These are phyloP conservation scores for Microdochium bolleyi DNA, from an alignment of 2,329 filamentous ascomycete species.

Conservation along the genomic window DNA sequence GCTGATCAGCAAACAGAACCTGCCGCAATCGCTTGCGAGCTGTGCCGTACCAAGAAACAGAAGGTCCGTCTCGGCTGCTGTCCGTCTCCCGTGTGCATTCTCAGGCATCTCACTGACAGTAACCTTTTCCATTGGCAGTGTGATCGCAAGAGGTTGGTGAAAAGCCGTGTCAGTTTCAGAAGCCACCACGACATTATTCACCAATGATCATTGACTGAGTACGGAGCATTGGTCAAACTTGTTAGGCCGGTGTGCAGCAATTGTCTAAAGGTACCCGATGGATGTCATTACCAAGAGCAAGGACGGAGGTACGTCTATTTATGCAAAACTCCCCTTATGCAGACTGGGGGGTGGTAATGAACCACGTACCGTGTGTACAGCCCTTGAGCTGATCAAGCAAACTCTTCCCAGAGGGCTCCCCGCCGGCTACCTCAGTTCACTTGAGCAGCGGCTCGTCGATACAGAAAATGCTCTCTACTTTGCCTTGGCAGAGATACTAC, in stretches of 20 bases:
- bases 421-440: neutral
- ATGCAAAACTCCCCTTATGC: neutral
- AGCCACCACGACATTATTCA: neutral
- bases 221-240: neutral
- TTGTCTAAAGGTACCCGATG: neutral
- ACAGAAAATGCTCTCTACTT: neutral
- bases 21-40: conserved; percentile 2
- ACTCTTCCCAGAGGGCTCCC: neutral
- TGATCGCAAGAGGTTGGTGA: conserved; percentile 2
- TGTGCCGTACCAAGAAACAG: conserved; percentile 2
- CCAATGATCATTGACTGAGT: neutral
- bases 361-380: neutral
- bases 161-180: neutral
- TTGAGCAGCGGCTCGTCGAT: neutral
- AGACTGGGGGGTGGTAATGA: neutral
- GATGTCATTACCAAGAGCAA: neutral
- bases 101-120: neutral
- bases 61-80: neutral
- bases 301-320: neutral
- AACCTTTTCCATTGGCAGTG: conserved; percentile 1
- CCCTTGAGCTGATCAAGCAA: neutral
- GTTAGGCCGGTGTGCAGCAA: neutral
- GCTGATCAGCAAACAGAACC: conserved; percentile 1
- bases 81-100: neutral
- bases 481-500: neutral